Evolutionary conservation across 305 asterid species (phyloP), one percentile per base, ranked within the genome.

Genomic region (Plantago lanceolata): DNA sequence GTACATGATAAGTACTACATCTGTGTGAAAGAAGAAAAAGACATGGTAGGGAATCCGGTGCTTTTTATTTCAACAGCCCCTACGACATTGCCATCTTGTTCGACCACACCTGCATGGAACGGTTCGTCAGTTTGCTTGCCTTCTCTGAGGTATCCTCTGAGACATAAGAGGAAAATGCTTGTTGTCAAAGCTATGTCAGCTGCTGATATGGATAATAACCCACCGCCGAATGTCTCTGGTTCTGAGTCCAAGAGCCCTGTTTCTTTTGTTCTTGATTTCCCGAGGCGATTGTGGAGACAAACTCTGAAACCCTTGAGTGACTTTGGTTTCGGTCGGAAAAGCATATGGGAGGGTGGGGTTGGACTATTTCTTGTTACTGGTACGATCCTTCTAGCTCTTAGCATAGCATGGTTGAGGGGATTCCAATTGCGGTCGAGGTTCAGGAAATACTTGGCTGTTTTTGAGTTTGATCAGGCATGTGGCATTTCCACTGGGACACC

Each of bases 311-410:
- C 99, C 20, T 73, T 94, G 85, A 78, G 86, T 67, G 91, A 94
- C 81, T 90, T 88, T 70, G 97, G 99, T 71, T 90, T 88, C 56
- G 97, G 99, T 43, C 81, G 78, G 81, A 90, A 87, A 82, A 90
- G 99, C 70, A 79, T 94, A 44, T 93, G 99, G 97, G 97, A 93
- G 78, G 97, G 99, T 69, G 98, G 97, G 71, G 96, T 93, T 37
- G 98, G 97, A 48, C 70, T 93, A 81, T 93, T 93, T 81, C 79
- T 93, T 4, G 76, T 87, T 59, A 87, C 97, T 0, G 96, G 99
- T 33, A 84, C 94, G 1, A 73, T 93, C 64, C 73, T 89, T 7
- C 68, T 93, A 63, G 95, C 87, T 0, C 89, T 93, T 63, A 85
- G 95, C 84, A 73, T 93, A 77, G 96, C 87, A 59, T 93, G 94